Evolutionary conservation across 176 grass and related monocot genomes (phyloP), one percentile per base, ranked within the genome.

Genomic region (Carex kokanica): DNA sequence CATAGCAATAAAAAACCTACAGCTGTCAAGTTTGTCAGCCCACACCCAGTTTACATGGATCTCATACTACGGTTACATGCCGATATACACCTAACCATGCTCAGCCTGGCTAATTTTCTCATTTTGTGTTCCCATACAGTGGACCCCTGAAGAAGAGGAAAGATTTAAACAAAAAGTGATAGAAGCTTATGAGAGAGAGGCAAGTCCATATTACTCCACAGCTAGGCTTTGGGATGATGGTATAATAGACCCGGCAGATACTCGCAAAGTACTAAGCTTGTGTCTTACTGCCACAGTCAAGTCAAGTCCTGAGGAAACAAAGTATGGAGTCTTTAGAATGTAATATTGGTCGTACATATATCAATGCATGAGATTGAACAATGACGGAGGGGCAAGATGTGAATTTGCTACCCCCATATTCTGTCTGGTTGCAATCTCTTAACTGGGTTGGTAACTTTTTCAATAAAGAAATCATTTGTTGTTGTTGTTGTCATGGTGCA

Each of bases 181-280:
- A 32, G 89, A 95, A 78, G 89, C 88, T 16, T 95, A 95, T 70
- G 92, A 95, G 49, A 95, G 81, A 70, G 95, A 98, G 93, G 92
- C 86, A 72, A 95, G 91, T 64, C 91, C 95, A 15, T 98, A 95
- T 21, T 98, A 95, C 83, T 93, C 95, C 0, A 98, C 92, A 0
- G 92, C 95, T 20, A 91, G 95, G 60, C 90, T 98, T 20, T 98
- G 95, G 95, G 95, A 98, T 80, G 95, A 98, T 12, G 95, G 95
- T 57, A 93, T 95, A 56, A 98, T 98, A 34, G 90, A 98, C 27
- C 95, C 95, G 1, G 91, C 91, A 0, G 92, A 98, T 79, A 98
- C 91, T 32, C 89, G 95, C 36, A 89, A 90, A 84, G 83, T 98
- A 79, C 68, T 98, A 9, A 91, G 95, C 86, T 89, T 98, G 8